These are phyloP conservation scores for Flagelloscypha sp. DNA, from an alignment of 768 basidiomycete genomes.

Conservation along the genomic window DNA sequence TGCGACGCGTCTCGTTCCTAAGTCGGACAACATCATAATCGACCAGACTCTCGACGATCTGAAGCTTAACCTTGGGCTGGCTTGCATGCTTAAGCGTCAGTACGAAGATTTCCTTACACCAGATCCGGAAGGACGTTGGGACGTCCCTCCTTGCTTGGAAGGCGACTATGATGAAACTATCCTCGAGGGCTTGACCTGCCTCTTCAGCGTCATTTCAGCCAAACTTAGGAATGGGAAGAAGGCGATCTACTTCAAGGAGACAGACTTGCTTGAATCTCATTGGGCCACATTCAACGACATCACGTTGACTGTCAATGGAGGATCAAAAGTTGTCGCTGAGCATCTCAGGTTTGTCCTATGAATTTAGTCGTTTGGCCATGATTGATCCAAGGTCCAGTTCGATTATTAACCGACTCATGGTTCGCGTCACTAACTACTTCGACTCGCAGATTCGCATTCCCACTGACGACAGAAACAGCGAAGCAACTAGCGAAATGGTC, in stretches of 20 bases:
- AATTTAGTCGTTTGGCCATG: slow-evolving; percentile 1
- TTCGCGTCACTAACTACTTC: slow-evolving; percentile 89
- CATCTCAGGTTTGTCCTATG: slow-evolving; percentile 71
- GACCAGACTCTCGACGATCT: slow-evolving; percentile 93
- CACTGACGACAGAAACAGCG: slow-evolving; percentile 25
- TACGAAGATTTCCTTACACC: slow-evolving; percentile 88
- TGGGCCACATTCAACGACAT: slow-evolving; percentile 94
- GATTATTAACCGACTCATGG: slow-evolving; percentile 86
- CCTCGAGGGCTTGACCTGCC: slow-evolving; percentile 75
- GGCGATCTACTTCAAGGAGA: slow-evolving; percentile 95
- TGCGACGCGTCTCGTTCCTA: no score
- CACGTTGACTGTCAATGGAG: slow-evolving; percentile 78
- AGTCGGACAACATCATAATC: slow-evolving; percentile 83
- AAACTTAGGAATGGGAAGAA: slow-evolving; percentile 90
- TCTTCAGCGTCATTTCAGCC: slow-evolving; percentile 93
- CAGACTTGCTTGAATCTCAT: slow-evolving; percentile 93
- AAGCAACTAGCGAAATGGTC: slow-evolving; percentile 18
- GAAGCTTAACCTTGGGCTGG: slow-evolving; percentile 82
- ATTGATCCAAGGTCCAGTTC: slow-evolving; percentile 42
- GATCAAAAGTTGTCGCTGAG: slow-evolving; percentile 87
- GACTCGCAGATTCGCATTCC: slow-evolving; percentile 87
- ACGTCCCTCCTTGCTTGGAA: slow-evolving; percentile 78
- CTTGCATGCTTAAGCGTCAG: slow-evolving; percentile 91
- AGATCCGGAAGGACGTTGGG: slow-evolving; percentile 84
- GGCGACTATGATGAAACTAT: slow-evolving; percentile 88